Conservation (phyloP, 148 eudicot species). For the Polygonum aviculare region DNA sequence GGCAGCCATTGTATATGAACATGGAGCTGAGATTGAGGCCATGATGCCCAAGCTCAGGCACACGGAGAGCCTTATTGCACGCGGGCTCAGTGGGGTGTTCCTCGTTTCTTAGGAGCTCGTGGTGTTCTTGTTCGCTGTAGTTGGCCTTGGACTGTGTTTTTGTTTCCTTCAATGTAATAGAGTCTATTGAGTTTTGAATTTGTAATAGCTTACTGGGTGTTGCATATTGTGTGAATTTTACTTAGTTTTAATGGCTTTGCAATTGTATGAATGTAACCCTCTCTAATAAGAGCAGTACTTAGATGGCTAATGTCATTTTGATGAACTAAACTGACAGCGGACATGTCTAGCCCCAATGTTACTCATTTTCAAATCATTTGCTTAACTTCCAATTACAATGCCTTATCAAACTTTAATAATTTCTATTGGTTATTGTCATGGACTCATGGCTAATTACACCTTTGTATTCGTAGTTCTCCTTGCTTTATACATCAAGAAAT, state of each 20-base stretch:
- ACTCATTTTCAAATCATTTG: neutral
- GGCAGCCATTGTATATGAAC: conserved; percentile 84
- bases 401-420: neutral
- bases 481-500: too few species aligned
- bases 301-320: too few species aligned
- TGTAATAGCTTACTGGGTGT: neutral
- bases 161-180: neutral
- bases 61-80: conserved; percentile 86
- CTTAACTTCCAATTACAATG: neutral
- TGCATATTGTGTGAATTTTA: neutral
- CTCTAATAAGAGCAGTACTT: too few species aligned
- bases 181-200: neutral
- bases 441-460: too few species aligned
- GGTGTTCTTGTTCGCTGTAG: too few species aligned
- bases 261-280: neutral
- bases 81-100: conserved; percentile 72
- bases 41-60: conserved; percentile 96
- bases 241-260: neutral
- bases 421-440: neutral
- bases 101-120: neutral
- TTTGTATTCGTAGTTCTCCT: too few species aligned
- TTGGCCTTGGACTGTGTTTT: too few species aligned
- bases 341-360: neutral
- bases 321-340: neutral
- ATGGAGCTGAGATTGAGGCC: conserved; percentile 83